Base-by-base conservation (phyloP, 179 eudicot species). In the Silene coronaria region DNA sequence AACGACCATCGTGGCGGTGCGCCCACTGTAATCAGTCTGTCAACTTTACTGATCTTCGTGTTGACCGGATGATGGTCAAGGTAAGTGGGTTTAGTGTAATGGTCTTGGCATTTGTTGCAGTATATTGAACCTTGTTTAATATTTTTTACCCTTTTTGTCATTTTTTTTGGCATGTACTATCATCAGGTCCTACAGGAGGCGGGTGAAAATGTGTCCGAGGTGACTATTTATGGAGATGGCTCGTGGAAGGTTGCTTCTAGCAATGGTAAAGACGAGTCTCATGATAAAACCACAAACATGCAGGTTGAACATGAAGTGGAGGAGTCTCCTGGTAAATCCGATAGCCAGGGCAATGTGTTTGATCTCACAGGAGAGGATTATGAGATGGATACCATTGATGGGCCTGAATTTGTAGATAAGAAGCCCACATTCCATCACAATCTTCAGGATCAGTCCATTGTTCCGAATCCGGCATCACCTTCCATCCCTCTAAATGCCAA, bases 1-100 rank as follows among this genome's bases (percentile, higher is more conserved):
- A 89, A 77, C 84, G 89, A 73, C 99, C 99, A 57, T 83, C 89
- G 16, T 95, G 99, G 99, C 89, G 93, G 59, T 95, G 99, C 75
- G 95, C 97, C 5, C 88, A 82, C 72, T 95, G 99, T 77, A 89
- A 84, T 73, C 96, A 89, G 82, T 72, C 83, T 64, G 86, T 88
- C 74, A 85, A 92, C 86, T 95, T 81, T 77, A 76, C 88, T 70
- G 99, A 95, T 71, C 80, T 92, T 26, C 90, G 97, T 61, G 79
- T 95, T 62, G 97, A 95, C 81, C 89, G 87, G 80, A 88, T 86
- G 55, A 87, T 95, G 87, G 88, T 79, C 26, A 89, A 89, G 96
- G 99, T 83, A 89, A 84, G 94, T 85, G 34, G 38, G 61, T 79
- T 46, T 71, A 22, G 57, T 67, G 53, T 71, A 24, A n/a, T 42